Base-by-base conservation (phyloP, 2,329 filamentous ascomycete genomes). In the Alternaria brassicicola region DNA sequence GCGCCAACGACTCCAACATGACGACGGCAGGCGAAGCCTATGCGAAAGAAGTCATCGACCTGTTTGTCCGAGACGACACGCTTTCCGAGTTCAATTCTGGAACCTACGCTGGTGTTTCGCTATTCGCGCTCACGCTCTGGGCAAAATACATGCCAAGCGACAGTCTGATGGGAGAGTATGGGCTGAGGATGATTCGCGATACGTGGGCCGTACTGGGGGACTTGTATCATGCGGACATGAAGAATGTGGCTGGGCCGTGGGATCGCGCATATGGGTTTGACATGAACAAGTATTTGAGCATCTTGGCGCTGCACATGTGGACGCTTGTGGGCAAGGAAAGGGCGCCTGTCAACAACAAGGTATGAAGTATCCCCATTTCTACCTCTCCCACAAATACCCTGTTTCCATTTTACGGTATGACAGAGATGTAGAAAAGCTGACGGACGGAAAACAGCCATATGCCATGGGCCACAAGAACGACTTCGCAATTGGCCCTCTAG, bases 241-340 rank as follows among this genome's bases (percentile, higher is more conserved):
- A 81, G 62, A 89, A 88, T 59, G 80, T 88, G 46, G 86, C 86
- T 2, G 87, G 86, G 0, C 87, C 87, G 0, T 89, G 86, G 86
- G 87, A 89, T 70, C 82, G 87, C 0, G 78, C 82, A 0, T 89
- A 89, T 61, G 86, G 86, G 0, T 88, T 83, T 56, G 86, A 89
- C 58, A 87, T 88, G 86, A 87, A 86, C 53, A 76, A 81, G 6
- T 88, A 88, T 64, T 70, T 88, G 4, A 83, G 83, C 51, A 79
- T 88, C 47, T 81, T 88, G 70, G 82, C 83, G 0, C 70, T 85
- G 13, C 85, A 85, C 74, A 80, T 88, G 60, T 88, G 86, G 86
- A 81, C 83, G 0, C 58, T 87, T 4, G 77, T 85, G 5, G 85
- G 85, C 8, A 83, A 85, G 42, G 70, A 78, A 3, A 69, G 72